Base-by-base conservation (phyloP, 805 yeast species). In the Yarrowia sp. region DNA sequence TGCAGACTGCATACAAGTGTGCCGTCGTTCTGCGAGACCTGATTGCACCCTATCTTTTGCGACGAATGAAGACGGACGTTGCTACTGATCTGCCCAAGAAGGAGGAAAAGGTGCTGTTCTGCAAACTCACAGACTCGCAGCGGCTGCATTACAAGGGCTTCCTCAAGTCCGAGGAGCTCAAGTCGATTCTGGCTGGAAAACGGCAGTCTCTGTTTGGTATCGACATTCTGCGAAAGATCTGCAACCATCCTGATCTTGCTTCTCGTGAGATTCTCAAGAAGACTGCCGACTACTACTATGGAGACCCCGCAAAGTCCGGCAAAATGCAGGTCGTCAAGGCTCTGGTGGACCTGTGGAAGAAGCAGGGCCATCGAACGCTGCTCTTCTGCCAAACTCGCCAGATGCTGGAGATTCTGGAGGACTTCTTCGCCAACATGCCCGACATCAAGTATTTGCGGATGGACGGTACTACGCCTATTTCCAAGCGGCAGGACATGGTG, bases 61-160 rank as follows among this genome's bases (percentile, higher is more conserved):
- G 99, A 66, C 77, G 99, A 55, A 85, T 94, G 72, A 94, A 94
- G 72, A 83, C 86, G 10, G 99, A 94, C 70, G 99, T 94, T 19
- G 99, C 99, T 0, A 86, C 89, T 63, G 99, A 94, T 70, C 74
- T 94, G 49, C 99, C 99, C 0, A 84, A 90, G 64, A 94, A 94
- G 73, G 86, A 86, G 56, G 99, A 94, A 71, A 90, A 90, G 86
- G 99, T 94, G 1, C 74, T 94, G 39, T 94, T 94, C 74, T 94
- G 97, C 68, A 86, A 87, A 67, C 74, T 94, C 42, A 94, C 99
- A 0, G 77, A 82, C 63, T 78, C 78, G 36, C 99, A 94, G 71
- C 83, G 86, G 61, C 83, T 80, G 5, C 81, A 88, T 60, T 94
- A 94, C 69, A 79, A 86, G 61, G 83, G 81, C 60, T 93, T 91